Evolutionary conservation across 23 red algal genomes (phyloP).

Genomic region (Gracilaria gracilis): DNA sequence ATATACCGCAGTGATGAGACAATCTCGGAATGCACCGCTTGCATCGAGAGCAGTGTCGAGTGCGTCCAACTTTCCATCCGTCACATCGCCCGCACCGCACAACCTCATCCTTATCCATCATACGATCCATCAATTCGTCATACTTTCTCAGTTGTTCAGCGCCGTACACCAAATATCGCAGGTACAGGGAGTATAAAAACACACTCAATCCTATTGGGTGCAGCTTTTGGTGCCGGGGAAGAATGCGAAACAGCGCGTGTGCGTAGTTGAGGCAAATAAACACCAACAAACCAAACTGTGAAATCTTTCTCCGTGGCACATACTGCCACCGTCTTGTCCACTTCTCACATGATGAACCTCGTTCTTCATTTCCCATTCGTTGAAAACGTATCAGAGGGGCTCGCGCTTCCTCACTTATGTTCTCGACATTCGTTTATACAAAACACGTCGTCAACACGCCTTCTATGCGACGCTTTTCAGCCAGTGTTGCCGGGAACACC

Average conservation of each 20-base stretch:
- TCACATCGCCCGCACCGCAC: neutral
- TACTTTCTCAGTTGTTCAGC: neutral
- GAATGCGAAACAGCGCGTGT: neutral
- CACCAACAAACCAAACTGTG: neutral
- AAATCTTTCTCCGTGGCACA: neutral
- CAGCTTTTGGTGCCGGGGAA: neutral
- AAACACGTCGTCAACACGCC: neutral
- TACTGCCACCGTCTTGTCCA: neutral
- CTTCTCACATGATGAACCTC: neutral
- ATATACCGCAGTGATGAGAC: slow-evolving; percentile 52
- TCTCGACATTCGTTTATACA: neutral
- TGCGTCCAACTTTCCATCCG: neutral
- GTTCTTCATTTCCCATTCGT: slow-evolving; percentile 1
- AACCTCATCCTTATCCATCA: no score
- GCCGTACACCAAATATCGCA: neutral
- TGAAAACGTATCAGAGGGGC: neutral
- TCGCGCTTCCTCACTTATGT: neutral
- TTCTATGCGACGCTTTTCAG: neutral
- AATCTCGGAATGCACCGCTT: neutral
- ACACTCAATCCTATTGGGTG: neutral
- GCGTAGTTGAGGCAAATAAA: neutral
- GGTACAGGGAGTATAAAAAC: slow-evolving; percentile 2
- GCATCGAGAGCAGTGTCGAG: slow-evolving; percentile 36
- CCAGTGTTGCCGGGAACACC: neutral
- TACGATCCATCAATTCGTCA: neutral